Base-by-base conservation (phyloP, 768 basidiomycete species). In the Pholiota conissans region DNA sequence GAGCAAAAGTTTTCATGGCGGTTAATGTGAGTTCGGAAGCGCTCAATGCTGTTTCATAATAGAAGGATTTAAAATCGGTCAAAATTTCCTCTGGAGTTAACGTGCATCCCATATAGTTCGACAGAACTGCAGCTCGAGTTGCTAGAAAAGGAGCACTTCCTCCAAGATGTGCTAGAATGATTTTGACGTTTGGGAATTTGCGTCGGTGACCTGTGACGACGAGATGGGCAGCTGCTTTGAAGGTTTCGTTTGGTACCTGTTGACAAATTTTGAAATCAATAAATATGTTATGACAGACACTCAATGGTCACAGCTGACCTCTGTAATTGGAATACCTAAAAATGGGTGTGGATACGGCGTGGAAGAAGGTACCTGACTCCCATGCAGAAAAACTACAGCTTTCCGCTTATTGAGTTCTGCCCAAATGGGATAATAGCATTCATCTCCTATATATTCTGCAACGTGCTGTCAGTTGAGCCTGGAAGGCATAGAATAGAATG, bases 171-270 rank as follows among this genome's bases (percentile, higher is more conserved):
- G 90, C 82, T 8, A 92, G 81, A 32, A 92, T 80, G 59, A 90
- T 83, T 55, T 81, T 85, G 61, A 84, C 75, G 54, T 82, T 71
- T 20, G 78, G 69, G 63, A 82, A 89, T 58, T 76, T 81, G 40
- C 87, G 84, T 68, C 87, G 89, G 65, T 76, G 72, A 46, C 87
- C 86, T 0, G 86, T 81, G 22, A 91, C 84, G 46, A 91, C 88
- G 48, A 92, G 79, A 65, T 90, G 87, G 3, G 89, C 84, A 30
- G 89, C 89, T 1, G 88, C 90, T 73, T 90, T 91, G 77, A 84
- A 90, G 0, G 90, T 92, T 70, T 91, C 90, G 66, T 90, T 86
- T 6, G 89, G 90, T 0, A 89, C 88, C 89, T 91, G 55, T 55
- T 37, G 22, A 32, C 13, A 16, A 2, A 20, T 40, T 60, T 14